Base-by-base conservation (phyloP, 2,329 filamentous ascomycete genomes). In the Tolypocladium ophioglossoides region DNA sequence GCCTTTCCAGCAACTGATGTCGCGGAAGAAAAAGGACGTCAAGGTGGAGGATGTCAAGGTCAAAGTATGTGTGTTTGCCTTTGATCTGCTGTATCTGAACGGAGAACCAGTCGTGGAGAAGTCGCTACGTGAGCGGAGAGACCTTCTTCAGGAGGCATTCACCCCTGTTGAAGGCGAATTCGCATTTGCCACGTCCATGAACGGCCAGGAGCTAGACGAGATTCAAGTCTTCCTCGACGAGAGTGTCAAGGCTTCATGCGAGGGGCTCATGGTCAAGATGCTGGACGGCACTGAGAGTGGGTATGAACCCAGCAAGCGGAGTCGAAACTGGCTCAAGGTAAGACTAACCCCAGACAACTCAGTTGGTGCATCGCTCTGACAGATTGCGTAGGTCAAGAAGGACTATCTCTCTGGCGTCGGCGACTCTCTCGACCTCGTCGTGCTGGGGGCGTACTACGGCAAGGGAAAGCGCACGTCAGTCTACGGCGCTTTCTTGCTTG, bases 201-300 rank as follows among this genome's bases (percentile, higher is more conserved):
- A 99, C 65, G 89, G 89, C 12, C 88, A 86, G 63, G 89, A 96
- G 61, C 78, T 99, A 4, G 92, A 97, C 52, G 89, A 95, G 64
- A 99, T 99, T 53, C 92, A 97, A 66, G 79, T 78, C 1, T 87
- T 99, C 63, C 78, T 99, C 2, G 94, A 99, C 64, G 92, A 97
- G 56, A 94, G 89, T 63, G 87, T 99, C 59, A 96, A 96, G 70
- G 89, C 91, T 2, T 95, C 90, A 0, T 99, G 94, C 66, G 94
- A 99, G 74, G 94, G 94, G 12, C 77, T 99, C 52, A 99, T 99
- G 94, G 94, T 99, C 16, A 99, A 99, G 76, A 99, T 99, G 94
- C 74, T 99, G 56, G 92, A 97, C 68, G 94, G 92, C 0, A 76
- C 82, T 8, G 92, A 96, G 70, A 95, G 89, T 62, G 89, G 89